A percentile compares a stretch with the other conserved stretches of the same genome.
These are phyloP conservation scores for Lichtheimia ramosa DNA, from an alignment of 371 early-diverging fungal species.

Conservation along the genomic window DNA sequence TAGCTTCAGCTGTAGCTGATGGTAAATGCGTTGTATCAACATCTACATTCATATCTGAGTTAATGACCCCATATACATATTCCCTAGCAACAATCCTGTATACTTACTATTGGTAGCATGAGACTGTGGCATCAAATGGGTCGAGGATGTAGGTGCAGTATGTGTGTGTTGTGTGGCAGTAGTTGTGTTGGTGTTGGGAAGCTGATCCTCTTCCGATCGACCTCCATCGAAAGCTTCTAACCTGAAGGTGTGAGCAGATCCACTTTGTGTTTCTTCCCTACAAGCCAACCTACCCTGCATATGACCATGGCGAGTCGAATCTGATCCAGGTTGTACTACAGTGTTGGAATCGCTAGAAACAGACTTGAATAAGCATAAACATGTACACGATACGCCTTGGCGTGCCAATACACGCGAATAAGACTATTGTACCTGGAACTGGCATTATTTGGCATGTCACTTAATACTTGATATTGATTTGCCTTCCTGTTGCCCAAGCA, in stretches of 20 bases:
- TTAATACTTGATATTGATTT: background rate
- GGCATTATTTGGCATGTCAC: conserved; percentile 3
- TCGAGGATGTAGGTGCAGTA: too few species aligned
- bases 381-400: background rate
- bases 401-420: background rate
- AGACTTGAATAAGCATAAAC: background rate
- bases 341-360: conserved; percentile 1
- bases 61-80: too few species aligned
- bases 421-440: background rate
- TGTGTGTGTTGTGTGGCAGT: too few species aligned
- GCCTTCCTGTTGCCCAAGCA: conserved; percentile 1
- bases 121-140: too few species aligned
- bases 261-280: too few species aligned
- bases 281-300: background rate
- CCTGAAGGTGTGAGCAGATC: too few species aligned
- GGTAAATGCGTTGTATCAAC: conserved; percentile 19
- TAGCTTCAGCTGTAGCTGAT: conserved; percentile 51
- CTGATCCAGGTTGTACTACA: background rate
- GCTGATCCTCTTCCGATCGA: too few species aligned
- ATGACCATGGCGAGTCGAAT: background rate
- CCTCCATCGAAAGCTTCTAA: too few species aligned
- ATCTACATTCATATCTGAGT: background rate
- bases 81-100: too few species aligned
- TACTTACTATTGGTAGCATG: too few species aligned
- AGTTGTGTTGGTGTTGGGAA: too few species aligned